Evolutionary conservation across 495 filamentous ascomycete genomes (phyloP).

Genomic region (Mytilinidion resinicola): DNA sequence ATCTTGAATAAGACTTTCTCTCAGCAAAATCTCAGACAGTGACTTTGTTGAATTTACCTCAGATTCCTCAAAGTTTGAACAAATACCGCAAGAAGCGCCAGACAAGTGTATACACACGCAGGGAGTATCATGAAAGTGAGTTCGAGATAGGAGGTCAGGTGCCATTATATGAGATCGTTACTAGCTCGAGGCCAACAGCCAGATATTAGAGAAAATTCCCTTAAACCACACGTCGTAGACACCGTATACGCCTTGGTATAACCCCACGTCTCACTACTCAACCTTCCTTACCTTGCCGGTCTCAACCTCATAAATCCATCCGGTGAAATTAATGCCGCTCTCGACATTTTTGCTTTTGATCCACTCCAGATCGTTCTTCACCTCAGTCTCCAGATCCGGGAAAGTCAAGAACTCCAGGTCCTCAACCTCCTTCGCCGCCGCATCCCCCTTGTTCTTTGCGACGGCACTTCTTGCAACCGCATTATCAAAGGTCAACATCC

Average conservation of each 20-base stretch:
- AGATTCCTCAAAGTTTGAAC: too few relatives aligned
- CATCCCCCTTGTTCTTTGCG: conserved; percentile 50
- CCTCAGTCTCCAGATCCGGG: conserved; percentile 53
- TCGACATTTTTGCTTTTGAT: conserved; percentile 57
- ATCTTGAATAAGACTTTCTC: too few relatives aligned
- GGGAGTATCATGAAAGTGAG: too few relatives aligned
- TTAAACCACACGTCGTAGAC: too few relatives aligned
- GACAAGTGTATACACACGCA: too few relatives aligned
- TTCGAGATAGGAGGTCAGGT: too few relatives aligned
- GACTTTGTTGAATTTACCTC: too few relatives aligned
- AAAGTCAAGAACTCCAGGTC: conserved; percentile 61
- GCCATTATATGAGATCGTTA: too few relatives aligned
- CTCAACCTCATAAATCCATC: conserved; percentile 77
- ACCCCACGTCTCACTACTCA: conserved; percentile 23
- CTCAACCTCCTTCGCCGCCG: conserved; percentile 36
- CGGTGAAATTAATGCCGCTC: conserved; percentile 53
- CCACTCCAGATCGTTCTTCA: conserved; percentile 59
- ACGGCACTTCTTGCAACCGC: conserved; percentile 54
- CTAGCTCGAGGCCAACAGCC: too few relatives aligned
- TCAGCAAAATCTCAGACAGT: too few relatives aligned
- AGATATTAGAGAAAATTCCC: too few relatives aligned
- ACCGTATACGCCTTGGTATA: background rate
- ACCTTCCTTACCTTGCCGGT: conserved; percentile 63
- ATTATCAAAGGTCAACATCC: conserved; percentile 76
- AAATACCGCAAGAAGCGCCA: too few relatives aligned